These are phyloP conservation scores for Dimocarpus longan DNA, from an alignment of 345 rosid genomes.

Conservation along the genomic window DNA sequence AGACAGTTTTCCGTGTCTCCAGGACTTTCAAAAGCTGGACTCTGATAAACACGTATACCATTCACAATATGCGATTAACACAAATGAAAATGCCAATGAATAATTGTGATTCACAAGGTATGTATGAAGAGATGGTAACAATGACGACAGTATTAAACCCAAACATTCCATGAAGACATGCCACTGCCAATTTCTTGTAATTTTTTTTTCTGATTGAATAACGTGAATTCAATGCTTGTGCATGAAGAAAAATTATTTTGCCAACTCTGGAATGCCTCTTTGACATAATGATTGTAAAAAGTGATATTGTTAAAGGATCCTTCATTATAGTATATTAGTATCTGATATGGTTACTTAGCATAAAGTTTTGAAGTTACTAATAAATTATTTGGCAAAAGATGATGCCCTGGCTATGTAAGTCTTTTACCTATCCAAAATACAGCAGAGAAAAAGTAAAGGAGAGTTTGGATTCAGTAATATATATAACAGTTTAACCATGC, in stretches of 20 bases:
- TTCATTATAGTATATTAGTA: background rate
- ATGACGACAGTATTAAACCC: background rate
- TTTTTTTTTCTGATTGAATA: background rate
- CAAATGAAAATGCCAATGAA: background rate
- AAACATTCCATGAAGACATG: background rate
- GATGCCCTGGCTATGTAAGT: background rate
- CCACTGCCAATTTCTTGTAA: background rate
- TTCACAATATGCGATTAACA: conserved; percentile 12
- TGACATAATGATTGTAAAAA: background rate
- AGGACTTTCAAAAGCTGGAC: conserved; percentile 87
- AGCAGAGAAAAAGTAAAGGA: background rate
- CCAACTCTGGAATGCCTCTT: background rate
- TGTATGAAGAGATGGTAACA: background rate
- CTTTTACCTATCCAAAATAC: background rate
- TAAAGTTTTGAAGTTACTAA: background rate
- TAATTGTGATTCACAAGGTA: background rate
- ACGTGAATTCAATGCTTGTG: background rate
- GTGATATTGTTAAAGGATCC: background rate
- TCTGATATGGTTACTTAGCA: background rate
- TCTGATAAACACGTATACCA: conserved; percentile 39
- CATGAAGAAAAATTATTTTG: background rate
- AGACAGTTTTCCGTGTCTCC: conserved; percentile 73
- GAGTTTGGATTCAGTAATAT: background rate
- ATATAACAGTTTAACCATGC: background rate
- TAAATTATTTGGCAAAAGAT: background rate